Base-by-base conservation (phyloP, 192 early-diverging fungal species). In the Coemansia sp. region DNA sequence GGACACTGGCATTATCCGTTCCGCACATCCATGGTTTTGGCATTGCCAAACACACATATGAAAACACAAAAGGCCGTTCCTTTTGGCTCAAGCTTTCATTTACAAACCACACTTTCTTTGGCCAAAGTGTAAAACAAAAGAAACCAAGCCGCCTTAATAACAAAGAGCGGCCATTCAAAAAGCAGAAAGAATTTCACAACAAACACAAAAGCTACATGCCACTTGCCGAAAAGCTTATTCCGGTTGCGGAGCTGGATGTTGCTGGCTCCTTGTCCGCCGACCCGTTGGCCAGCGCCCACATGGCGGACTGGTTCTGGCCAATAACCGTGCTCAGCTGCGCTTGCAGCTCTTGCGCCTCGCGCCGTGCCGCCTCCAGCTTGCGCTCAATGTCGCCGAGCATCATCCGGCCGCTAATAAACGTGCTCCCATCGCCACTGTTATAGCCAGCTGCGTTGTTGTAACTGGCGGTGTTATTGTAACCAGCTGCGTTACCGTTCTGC, bases 271-370 rank as follows among this genome's bases (percentile, higher is more conserved):
- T 38, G 19, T 24, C 68, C 37, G 32, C 68, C 37, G 32, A 15
- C 60, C 52, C 56, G 56, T 66, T 65, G 22, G 60, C 67, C 47
- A 78, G 66, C 39, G 63, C 70, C 76, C 66, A 65, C 70, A 78
- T 67, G 41, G 56, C 63, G 32, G 70, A 63, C 70, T 78, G 76
- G 67, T 72, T 78, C 60, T 72, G 76, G 15, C 70, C 76, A 21
- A 72, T 78, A 29, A 69, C 76, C 11, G 76, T 66, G 62, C 70
- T 72, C 66, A 78, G 76, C 63, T 78, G 70, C 8, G 70, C 76
- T 50, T 69, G 76, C 29, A 78, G 67, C 43, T 78, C 76, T 12
- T 57, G 66, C 8, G 70, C 76, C 62, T 78, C 76, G 27, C 70
- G 69, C 35, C 70, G 62, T 0, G 76, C 76, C 2, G 55, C 67